Percentiles rank a stretch among this genome's conserved stretches.
These are phyloP conservation scores for Pelargonium cotyledonis DNA, from an alignment of 441 rosid genomes.

Conservation along the genomic window DNA sequence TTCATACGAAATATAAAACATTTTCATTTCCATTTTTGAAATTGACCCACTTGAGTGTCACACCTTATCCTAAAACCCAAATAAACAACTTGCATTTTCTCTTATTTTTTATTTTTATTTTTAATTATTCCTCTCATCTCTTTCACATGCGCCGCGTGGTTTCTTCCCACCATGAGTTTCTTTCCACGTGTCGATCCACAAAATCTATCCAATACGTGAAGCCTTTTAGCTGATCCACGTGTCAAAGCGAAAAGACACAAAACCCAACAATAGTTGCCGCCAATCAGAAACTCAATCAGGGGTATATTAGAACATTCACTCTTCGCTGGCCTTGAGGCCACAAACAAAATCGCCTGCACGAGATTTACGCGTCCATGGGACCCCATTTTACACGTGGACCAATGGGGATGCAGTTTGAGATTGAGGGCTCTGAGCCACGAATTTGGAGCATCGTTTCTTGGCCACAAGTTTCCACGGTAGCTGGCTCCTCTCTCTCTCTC, in stretches of 20 bases:
- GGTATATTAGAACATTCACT: neutral
- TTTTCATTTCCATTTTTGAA: too few relatives aligned
- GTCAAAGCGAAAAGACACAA: too few relatives aligned
- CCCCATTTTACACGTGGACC: constrained; percentile 24
- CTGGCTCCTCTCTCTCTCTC: neutral
- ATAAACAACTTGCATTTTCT: neutral
- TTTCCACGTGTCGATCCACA: neutral
- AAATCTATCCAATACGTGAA: neutral
- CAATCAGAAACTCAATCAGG: neutral
- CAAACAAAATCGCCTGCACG: neutral
- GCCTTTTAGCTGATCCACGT: too few relatives aligned
- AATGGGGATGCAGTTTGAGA: constrained; percentile 29
- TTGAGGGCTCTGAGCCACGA: constrained; percentile 40
- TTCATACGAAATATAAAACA: too few relatives aligned
- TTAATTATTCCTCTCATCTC: neutral
- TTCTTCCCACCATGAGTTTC: neutral
- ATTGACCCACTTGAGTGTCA: constrained; percentile 29
- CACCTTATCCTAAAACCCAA: constrained; percentile 24
- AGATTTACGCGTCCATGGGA: constrained; percentile 17
- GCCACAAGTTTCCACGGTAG: neutral
- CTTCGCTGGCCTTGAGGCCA: neutral
- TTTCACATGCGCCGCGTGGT: neutral
- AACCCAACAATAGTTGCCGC: too few relatives aligned
- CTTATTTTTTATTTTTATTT: neutral
- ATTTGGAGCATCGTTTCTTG: constrained; percentile 13